phyloP scores from a whole-genome alignment of 148 eudicot genomes.

The Persicaria tinctoria region DNA sequence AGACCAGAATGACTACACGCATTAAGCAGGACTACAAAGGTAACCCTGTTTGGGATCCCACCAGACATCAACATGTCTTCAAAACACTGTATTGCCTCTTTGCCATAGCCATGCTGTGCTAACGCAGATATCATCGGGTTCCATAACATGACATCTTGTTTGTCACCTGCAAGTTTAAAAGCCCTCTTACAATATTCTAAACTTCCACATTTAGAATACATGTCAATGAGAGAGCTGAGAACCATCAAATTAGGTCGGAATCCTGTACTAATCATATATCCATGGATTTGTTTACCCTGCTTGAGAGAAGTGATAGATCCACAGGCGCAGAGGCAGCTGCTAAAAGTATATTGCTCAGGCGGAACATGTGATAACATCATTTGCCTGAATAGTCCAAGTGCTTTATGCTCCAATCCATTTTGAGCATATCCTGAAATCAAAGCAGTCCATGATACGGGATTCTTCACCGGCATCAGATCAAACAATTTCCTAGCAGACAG shows the following conservation, averaged over 20 bases:
- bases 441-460: constrained; percentile 69
- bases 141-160: constrained; percentile 52
- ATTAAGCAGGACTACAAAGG: constrained; percentile 50
- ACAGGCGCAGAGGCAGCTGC: constrained; percentile 64
- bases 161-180: constrained; percentile 37
- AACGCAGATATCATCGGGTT: constrained; percentile 68
- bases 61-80: constrained; percentile 44
- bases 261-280: constrained; percentile 34
- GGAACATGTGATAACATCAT: constrained; percentile 40
- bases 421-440: constrained; percentile 72
- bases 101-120: constrained; percentile 66
- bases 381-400: constrained; percentile 42
- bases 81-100: constrained; percentile 37
- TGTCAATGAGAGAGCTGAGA: constrained; percentile 68
- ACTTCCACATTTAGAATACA: constrained; percentile 76
- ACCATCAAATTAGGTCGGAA: constrained; percentile 53
- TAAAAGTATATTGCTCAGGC: constrained; percentile 67
- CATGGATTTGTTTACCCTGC: constrained; percentile 71
- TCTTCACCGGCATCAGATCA: constrained; percentile 63
- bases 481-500: constrained; percentile 53
- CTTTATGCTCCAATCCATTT: constrained; percentile 37
- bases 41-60: constrained; percentile 53
- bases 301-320: constrained; percentile 37
- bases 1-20: constrained; percentile 76
- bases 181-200: constrained; percentile 40